Evolutionary conservation across 2,329 filamentous ascomycete genomes (phyloP).

Genomic region (Teratosphaeria pseudoeucalypti): DNA sequence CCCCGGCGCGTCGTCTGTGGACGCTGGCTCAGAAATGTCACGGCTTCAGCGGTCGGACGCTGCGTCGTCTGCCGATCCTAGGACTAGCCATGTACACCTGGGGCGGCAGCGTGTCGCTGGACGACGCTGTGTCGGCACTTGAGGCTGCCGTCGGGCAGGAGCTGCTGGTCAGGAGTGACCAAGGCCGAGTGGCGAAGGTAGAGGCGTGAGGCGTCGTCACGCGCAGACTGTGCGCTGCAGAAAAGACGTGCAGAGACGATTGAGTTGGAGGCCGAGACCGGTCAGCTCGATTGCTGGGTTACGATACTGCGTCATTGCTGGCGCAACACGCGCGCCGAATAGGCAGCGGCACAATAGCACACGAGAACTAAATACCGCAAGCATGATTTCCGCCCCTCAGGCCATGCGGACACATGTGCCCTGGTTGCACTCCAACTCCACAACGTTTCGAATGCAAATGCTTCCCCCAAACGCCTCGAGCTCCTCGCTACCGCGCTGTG

Average conservation of each 20-base stretch:
- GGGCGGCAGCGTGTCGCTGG: conserved; percentile 24
- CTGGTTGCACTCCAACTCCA: background rate
- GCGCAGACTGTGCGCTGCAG: background rate
- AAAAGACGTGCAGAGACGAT: background rate
- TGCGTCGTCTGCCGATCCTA: conserved; percentile 32
- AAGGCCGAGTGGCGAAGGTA: background rate
- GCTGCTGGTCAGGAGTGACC: background rate
- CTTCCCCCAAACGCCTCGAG: background rate
- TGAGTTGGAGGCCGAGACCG: background rate
- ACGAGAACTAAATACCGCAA: background rate
- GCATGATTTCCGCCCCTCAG: too few relatives aligned
- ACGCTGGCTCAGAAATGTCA: conserved; percentile 24
- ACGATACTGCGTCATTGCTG: too few relatives aligned
- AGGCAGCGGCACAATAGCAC: background rate
- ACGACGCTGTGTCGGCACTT: conserved; percentile 30
- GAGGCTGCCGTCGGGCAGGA: conserved; percentile 13
- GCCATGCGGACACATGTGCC: background rate
- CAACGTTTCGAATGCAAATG: background rate
- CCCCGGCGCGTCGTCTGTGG: conserved; percentile 23
- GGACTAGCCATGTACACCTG: conserved; percentile 32
- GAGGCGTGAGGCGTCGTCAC: background rate
- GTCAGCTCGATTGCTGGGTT: background rate
- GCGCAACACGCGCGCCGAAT: background rate
- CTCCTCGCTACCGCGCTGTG: background rate
- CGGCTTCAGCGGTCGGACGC: conserved; percentile 33